Evolutionary conservation across 23 red algal species (phyloP).

Genomic region (Pyropia yezoensis): DNA sequence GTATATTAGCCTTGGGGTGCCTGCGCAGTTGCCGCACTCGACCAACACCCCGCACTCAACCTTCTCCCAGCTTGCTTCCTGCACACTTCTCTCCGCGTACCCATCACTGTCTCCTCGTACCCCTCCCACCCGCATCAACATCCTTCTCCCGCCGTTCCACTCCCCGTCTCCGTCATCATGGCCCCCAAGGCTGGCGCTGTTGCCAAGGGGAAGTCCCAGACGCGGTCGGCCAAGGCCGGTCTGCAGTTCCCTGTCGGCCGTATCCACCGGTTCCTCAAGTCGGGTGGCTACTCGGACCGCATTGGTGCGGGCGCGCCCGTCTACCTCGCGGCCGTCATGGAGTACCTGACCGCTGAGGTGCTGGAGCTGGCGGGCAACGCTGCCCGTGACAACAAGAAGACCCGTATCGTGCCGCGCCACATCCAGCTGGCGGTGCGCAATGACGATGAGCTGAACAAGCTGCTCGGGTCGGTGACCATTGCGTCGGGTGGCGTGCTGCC

Average conservation of each 20-base stretch:
- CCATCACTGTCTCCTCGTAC: no score
- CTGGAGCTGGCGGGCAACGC: conserved; percentile 97
- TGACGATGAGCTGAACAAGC: conserved; percentile 99
- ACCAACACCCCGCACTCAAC: no score
- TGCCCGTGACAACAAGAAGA: conserved; percentile 99
- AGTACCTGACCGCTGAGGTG: conserved; percentile 99
- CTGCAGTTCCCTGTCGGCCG: conserved; percentile 99
- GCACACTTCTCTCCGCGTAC: no score
- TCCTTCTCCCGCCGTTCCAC: background rate
- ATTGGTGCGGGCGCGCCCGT: conserved; percentile 98
- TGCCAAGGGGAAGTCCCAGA: conserved; percentile 63
- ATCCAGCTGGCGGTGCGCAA: conserved; percentile 98
- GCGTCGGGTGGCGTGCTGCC: conserved; percentile 95
- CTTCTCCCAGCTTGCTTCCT: no score
- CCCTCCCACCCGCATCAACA: background rate
- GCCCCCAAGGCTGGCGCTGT: conserved; percentile 17
- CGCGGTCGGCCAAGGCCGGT: conserved; percentile 91
- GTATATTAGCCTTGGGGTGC: no score
- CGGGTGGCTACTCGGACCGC: conserved; percentile 93
- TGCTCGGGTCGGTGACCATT: conserved; percentile 90
- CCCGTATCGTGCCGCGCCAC: conserved; percentile 98
- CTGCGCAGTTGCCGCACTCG: no score
- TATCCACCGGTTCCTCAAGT: conserved; percentile 84
- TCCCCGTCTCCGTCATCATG: background rate
- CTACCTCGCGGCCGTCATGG: conserved; percentile 97